Evolutionary conservation across 192 early-diverging fungal species (phyloP), one percentile per base, ranked within the genome.

Genomic region (Mortierella alpina): DNA sequence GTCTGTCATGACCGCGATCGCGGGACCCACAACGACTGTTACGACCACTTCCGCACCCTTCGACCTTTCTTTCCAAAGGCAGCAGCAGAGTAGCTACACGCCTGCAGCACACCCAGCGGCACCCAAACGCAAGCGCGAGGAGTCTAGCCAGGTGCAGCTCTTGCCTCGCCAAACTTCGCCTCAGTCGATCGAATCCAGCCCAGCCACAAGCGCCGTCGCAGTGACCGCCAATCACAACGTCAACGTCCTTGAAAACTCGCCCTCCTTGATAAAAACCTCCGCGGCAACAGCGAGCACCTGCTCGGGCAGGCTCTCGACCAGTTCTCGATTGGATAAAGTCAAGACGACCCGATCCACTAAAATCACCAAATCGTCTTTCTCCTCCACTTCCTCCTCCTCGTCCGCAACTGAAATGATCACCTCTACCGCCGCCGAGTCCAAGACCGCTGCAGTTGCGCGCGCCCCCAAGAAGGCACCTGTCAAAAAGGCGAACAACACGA

Each of bases 321-420:
- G 70, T 50, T 72, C 77, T 22, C 77, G 77, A 18, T 54, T 80
- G 64, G 77, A 80, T 64, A 80, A 80, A 68, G 66, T 80, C 70
- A 80, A 68, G 70, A 8, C 70, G 14, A 62, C 65, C 31, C 70
- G 77, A 51, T 80, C 77, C 44, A 80, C 77, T 14, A 61, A 54
- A 31, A 31, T 80, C 66, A 68, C 70, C 48, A 79, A 79, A 51
- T 71, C 55, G 53, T 31, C 66, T 23, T 53, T 54, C 54, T 59
- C 45, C 52, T 56, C 60, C 41, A 64, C 74, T 23, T 59, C 63
- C 12, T 64, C 68, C 23, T 42, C 66, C 46, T 39, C 51, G n/a
- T 23, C 63, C 51, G 13, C 71, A 20, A 11, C 56, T 44, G 23
- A 59, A 48, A 40, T 70, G 57, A 52, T 60, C 40, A 45, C 69